These are phyloP conservation scores for Coemansia sp. DNA, from an alignment of 192 early-diverging fungal species.

Conservation along the genomic window DNA sequence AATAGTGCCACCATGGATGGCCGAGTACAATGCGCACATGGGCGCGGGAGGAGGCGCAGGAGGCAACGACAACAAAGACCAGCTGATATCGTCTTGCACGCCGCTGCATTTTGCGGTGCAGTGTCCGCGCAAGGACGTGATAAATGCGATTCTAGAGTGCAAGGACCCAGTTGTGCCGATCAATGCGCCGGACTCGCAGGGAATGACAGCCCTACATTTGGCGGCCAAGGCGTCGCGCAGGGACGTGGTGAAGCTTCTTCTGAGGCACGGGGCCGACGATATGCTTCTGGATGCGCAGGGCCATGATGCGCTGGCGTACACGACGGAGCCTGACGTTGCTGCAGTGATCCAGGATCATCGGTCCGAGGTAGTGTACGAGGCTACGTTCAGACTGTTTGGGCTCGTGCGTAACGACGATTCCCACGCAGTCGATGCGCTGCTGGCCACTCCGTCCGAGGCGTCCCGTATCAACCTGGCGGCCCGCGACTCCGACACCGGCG, in stretches of 20 bases:
- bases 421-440: constrained; percentile 44
- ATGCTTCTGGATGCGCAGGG: constrained; percentile 63
- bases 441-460: constrained; percentile 55
- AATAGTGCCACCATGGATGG: constrained; percentile 46
- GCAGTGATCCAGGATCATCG: constrained; percentile 63
- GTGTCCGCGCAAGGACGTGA: constrained; percentile 61
- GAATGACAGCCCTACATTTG: constrained; percentile 74
- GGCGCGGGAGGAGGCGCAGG: neutral
- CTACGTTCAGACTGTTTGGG: constrained; percentile 58
- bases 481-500: constrained; percentile 62
- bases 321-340: constrained; percentile 44
- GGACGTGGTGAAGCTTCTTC: constrained; percentile 68
- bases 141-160: constrained; percentile 57
- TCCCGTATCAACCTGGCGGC: constrained; percentile 70
- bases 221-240: constrained; percentile 66
- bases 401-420: constrained; percentile 48
- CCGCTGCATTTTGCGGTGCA: constrained; percentile 65
- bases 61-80: constrained; percentile 1
- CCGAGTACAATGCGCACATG: constrained; percentile 27
- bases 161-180: constrained; percentile 52
- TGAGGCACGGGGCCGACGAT: constrained; percentile 69
- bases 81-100: constrained; percentile 40
- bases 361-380: constrained; percentile 53
- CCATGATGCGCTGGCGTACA: constrained; percentile 59
- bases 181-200: constrained; percentile 59